Evolutionary conservation across 1,284 basidiomycete species (phyloP).

Genomic region (Meripilus lineatus): DNA sequence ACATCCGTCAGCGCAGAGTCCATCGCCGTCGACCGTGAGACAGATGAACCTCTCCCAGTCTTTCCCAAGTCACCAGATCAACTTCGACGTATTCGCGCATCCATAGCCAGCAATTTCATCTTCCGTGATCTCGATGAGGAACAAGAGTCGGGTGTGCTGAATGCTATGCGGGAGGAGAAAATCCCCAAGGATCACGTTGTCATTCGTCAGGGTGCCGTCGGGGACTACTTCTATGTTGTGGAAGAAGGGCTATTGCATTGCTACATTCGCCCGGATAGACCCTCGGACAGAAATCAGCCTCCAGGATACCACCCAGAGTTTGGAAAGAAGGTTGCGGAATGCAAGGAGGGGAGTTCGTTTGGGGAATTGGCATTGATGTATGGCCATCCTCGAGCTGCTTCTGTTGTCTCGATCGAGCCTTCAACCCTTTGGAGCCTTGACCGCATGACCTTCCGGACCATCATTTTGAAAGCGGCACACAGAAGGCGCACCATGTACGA

Average conservation of each 20-base stretch:
- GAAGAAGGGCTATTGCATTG: constrained; percentile 88
- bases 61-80: constrained; percentile 86
- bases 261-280: constrained; percentile 71
- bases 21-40: constrained; percentile 73
- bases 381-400: constrained; percentile 92
- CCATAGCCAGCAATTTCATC: constrained; percentile 88
- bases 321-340: constrained; percentile 83
- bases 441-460: constrained; percentile 97
- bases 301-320: constrained; percentile 64
- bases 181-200: constrained; percentile 77
- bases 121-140: constrained; percentile 97
- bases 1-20: constrained; percentile 98
- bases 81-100: constrained; percentile 79
- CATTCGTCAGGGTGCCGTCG: constrained; percentile 95
- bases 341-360: constrained; percentile 84
- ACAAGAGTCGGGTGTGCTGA: constrained; percentile 88
- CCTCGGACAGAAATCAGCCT: constrained; percentile 59
- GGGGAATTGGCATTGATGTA: constrained; percentile 99
- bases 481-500: constrained; percentile 93
- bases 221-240: constrained; percentile 97
- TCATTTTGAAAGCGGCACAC: constrained; percentile 86
- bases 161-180: constrained; percentile 91
- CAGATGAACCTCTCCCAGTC: constrained; percentile 64
- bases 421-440: constrained; percentile 95
- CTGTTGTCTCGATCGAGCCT: constrained; percentile 80